Base-by-base conservation (phyloP, 805 yeast species). In the Nakazawaea peltata region DNA sequence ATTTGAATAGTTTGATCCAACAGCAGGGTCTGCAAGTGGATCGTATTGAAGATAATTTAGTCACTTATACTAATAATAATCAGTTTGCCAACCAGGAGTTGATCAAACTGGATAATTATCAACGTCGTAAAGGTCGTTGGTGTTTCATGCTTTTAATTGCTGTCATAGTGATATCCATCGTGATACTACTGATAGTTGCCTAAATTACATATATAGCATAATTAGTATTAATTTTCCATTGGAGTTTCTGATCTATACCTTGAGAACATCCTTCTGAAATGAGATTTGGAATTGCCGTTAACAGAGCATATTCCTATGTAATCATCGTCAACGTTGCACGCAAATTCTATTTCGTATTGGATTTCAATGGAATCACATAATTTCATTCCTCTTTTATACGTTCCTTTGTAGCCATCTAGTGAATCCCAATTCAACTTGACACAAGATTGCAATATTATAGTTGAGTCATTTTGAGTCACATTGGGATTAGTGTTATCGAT, bases 21-120 rank as follows among this genome's bases (percentile, higher is more conserved):
- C 88, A 85, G 54, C 97, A 88, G 53, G 95, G 95, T 5, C 77
- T 72, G 21, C 87, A 83, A 45, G 68, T 88, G 13, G 94, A 86
- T 49, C 74, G 87, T 0, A 75, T 88, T 13, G 96, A 86, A 50
- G 85, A 80, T 42, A 86, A 86, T 55, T 65, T 88, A 30, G 58
- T 77, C 18, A 73, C 69, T 30, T 62, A 81, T 41, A 73, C 78
- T 5, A 68, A 63, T 16, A 80, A 83, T 47, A 71, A 84, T 5
- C 79, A 77, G 37, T 69, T 69, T 36, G 95, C 95, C 0, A 69
- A 75, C 21, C 68, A 71, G 15, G 94, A 87, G 49, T 64, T 88
- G 32, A 56, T 54, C 8, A 77, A 74, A 47, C 95, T 96, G 4
- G 76, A 86, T 43, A 75, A 76, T 33, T 78, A 82, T 46, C 95